Base-by-base conservation (phyloP, 805 yeast genomes). In the Starmera pachycereana region DNA sequence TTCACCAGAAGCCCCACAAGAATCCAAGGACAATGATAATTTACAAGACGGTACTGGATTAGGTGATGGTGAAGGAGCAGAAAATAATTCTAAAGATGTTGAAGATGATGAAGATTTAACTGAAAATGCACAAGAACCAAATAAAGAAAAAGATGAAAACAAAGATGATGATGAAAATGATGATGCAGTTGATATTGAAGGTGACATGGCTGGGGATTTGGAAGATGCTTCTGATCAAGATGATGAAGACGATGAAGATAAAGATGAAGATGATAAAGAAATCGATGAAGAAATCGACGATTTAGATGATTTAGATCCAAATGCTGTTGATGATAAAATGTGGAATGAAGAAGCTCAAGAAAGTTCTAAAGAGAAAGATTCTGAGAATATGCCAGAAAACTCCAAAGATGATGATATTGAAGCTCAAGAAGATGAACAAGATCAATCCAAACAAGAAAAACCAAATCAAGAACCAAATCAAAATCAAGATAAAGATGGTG, bases 321-420 rank as follows among this genome's bases (percentile, higher is more conserved):
- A 88, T 61, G 95, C 96, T 4, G 77, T 90, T 37, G 97, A 90
- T 57, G 97, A 90, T 49, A 90, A 87, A 62, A 87, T 87, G 96
- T 90, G 97, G 96, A 92, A 90, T 53, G 97, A 89, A 53, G 88
- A 90, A 56, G 84, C 81, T 11, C 72, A 78, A 41, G 87, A 80
- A 12, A 75, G 75, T 46, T 71, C 74, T 16, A 84, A 86, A 53
- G 96, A 88, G 52, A 88, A 88, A 56, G 85, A 87, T 34, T 71
- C 89, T 8, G 95, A 88, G 25, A 66, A 73, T 42, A 62, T 77
- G 63, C 78, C 86, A 4, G 76, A 79, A 11, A 67, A 72, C 42
- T 62, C 76, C 2, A 64, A 69, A 33, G 61, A 76, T 32, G 76
- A 66, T 37, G 68, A 67, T 35, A 56, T 66, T 25, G 57, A 63